Percentiles rank a stretch among this genome's conserved stretches.
Evolutionary conservation across 2,329 filamentous ascomycete genomes (phyloP).

Genomic region (Cordyceps cateniannulata): DNA sequence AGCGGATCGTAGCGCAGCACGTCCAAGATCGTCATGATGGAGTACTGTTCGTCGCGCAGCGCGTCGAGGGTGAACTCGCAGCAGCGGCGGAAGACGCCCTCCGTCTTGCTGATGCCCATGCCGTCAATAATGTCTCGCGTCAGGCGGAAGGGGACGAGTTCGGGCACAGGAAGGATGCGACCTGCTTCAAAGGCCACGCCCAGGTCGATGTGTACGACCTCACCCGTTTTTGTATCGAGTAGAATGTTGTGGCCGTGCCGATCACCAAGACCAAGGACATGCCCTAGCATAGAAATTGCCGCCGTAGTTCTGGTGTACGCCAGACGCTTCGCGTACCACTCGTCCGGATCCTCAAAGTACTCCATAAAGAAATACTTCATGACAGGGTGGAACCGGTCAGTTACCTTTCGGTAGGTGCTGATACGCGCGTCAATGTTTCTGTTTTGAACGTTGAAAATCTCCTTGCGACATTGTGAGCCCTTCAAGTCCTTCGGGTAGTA

Average conservation of each 20-base stretch:
- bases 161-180: conserved; percentile 87
- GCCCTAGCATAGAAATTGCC: conserved; percentile 89
- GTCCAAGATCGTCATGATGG: conserved; percentile 97
- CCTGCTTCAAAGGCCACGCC: conserved; percentile 97
- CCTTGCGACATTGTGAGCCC: conserved; percentile 66
- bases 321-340: conserved; percentile 85
- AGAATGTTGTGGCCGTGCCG: conserved; percentile 96
- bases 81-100: conserved; percentile 94
- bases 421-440: conserved; percentile 66
- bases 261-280: conserved; percentile 88
- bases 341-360: conserved; percentile 84
- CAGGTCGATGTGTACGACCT: conserved; percentile 94
- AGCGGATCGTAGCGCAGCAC: conserved; percentile 96
- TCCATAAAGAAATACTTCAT: conserved; percentile 98
- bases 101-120: conserved; percentile 91
- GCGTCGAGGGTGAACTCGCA: conserved; percentile 97
- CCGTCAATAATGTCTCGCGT: conserved; percentile 94
- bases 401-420: conserved; percentile 69
- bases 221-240: conserved; percentile 80
- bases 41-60: conserved; percentile 88
- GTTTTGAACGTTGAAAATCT: conserved; percentile 67
- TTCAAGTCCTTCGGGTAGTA: conserved; percentile 85
- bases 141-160: conserved; percentile 90
- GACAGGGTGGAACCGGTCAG: conserved; percentile 80
- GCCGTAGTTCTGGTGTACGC: conserved; percentile 92